phyloP scores from a whole-genome alignment of 2,329 filamentous ascomycete genomes.

The Claviceps purpurea region DNA sequence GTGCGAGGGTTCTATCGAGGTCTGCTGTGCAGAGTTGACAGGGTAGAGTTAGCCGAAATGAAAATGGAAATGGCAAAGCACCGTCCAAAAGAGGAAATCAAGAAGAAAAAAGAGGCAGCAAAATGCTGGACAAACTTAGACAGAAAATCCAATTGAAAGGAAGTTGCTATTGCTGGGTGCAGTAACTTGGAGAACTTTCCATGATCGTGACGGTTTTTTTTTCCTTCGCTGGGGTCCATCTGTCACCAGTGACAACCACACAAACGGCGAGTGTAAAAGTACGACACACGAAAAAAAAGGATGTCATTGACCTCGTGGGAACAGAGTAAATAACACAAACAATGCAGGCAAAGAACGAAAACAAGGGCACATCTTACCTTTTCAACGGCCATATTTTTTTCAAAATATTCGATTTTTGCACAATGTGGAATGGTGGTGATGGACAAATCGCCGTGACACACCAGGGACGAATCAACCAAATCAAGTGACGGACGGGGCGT shows the following conservation, averaged over 20 bases:
- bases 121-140: neutral
- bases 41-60: neutral
- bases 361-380: constrained; percentile 6
- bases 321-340: neutral
- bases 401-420: neutral
- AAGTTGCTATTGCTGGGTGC: neutral
- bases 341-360: neutral
- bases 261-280: neutral
- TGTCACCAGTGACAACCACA: constrained; percentile 3
- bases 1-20: constrained; percentile 9
- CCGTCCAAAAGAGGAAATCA: neutral
- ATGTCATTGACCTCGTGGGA: neutral
- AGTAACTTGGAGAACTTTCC: neutral
- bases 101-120: neutral
- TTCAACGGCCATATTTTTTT: constrained; percentile 10
- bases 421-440: neutral
- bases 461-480: constrained; percentile 1
- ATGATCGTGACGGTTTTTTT: neutral
- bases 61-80: neutral
- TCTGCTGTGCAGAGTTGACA: constrained; percentile 1
- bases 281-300: neutral
- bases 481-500: neutral
- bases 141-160: neutral
- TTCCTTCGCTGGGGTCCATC: neutral
- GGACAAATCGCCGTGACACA: neutral